Evolutionary conservation across 306 rosid species (phyloP), one percentile per base, ranked within the genome.

Genomic region (Neltuma alba): DNA sequence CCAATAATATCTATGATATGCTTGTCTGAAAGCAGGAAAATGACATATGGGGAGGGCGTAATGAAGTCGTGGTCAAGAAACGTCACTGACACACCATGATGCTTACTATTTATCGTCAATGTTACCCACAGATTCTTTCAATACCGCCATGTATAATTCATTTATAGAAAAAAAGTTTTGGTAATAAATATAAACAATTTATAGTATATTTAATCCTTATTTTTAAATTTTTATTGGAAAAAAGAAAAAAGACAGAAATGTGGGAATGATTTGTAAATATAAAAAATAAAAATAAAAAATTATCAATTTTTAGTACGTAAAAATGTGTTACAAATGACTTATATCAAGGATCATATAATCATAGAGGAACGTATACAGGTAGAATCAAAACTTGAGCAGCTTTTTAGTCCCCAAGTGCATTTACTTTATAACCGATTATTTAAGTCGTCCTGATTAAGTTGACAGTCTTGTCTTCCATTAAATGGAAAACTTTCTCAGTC

Each of bases 401-500:
- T 67, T 68, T 41, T 40, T 21, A 68, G 41, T n/a, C 69, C 2
- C 27, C 15, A 62, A 62, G 28, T 68, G 54, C 73, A 13, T 68
- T 41, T 13, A 68, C 73, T 68, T 68, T 68, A 38, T 21, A 41
- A 23, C 72, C 72, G 16, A 40, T 30, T 12, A 40, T 68, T 23
- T 25, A 21, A 40, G 36, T 23, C 18, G 45, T 68, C 44, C 44
- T 64, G 34, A n/a, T 25, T 57, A 23, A 25, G 34, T 34, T 68
- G 73, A 41, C 9, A 37, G 72, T 66, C 48, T 25, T 41, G 54
- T 68, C 73, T 68, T 25, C 54, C 72, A 66, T 66, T n/a, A 38
- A 38, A 41, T 68, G 73, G 34, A 36, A 67, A 62, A 41, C 47
- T 15, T 40, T 68, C 52, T 41, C 36, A 40, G 23, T 68, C 54